A percentile compares a stretch with the other conserved stretches of the same genome.
Evolutionary conservation across 1,139 yeast genomes (phyloP).

Genomic region (Cylindricascospora bacillispora): DNA sequence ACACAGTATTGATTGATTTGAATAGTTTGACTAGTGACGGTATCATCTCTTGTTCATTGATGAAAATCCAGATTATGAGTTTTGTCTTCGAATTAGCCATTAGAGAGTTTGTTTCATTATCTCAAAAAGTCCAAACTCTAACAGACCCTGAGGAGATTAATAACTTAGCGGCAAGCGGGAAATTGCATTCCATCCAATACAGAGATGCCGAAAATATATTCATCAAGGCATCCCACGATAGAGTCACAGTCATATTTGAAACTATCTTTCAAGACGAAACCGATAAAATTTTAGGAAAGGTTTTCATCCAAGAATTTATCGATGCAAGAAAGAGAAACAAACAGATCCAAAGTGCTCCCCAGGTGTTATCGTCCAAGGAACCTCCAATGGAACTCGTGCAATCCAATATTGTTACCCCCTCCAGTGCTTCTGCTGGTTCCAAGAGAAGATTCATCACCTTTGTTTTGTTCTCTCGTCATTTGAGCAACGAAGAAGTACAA

Average conservation of each 20-base stretch:
- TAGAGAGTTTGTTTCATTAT: constrained; percentile 57
- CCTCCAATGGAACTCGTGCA: constrained; percentile 75
- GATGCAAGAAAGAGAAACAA: constrained; percentile 92
- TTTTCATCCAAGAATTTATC: constrained; percentile 91
- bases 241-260: constrained; percentile 92
- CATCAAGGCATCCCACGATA: constrained; percentile 84
- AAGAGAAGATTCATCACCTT: constrained; percentile 64
- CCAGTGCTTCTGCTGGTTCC: constrained; percentile 17
- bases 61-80: constrained; percentile 81
- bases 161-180: constrained; percentile 6
- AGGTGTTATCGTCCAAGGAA: constrained; percentile 84
- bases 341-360: constrained; percentile 96
- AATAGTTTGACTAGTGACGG: constrained; percentile 28
- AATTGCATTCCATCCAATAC: constrained; percentile 65
- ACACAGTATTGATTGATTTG: constrained; percentile 60
- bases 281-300: constrained; percentile 88
- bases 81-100: constrained; percentile 90
- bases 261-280: constrained; percentile 95
- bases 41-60: constrained; percentile 52
- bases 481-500: constrained; percentile 36
- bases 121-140: constrained; percentile 33
- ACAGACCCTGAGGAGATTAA: no score
- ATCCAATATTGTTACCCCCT: constrained; percentile 7
- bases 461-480: constrained; percentile 51
- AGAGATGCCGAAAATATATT: constrained; percentile 90